These are phyloP conservation scores for Bipolaris oryzae DNA, from an alignment of 2,329 filamentous ascomycete species.

Conservation along the genomic window DNA sequence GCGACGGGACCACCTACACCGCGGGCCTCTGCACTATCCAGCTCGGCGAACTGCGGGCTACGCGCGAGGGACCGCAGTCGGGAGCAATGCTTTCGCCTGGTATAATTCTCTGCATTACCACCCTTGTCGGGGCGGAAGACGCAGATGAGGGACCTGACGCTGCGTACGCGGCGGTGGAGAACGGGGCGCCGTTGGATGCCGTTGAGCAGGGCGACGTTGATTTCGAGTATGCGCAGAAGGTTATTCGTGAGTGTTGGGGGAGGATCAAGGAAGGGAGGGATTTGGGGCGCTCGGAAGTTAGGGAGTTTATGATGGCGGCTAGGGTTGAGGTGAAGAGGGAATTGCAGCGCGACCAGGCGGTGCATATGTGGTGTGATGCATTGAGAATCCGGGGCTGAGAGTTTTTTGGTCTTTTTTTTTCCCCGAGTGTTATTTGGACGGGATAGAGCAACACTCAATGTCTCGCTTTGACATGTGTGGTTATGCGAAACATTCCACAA, in stretches of 20 bases:
- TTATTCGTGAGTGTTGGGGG: slow-evolving; percentile 36
- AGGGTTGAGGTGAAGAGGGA: slow-evolving; percentile 4
- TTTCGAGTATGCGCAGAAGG: slow-evolving; percentile 29
- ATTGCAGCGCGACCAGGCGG: slow-evolving; percentile 27
- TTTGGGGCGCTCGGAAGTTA: slow-evolving; percentile 33
- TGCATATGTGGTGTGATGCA: slow-evolving; percentile 45
- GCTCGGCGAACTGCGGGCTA: slow-evolving; percentile 35
- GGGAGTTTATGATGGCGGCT: slow-evolving; percentile 36
- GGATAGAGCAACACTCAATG: too few species aligned
- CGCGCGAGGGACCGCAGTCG: slow-evolving; percentile 27
- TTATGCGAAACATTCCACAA: too few species aligned
- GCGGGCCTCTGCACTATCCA: slow-evolving; percentile 34
- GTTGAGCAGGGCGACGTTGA: slow-evolving; percentile 20
- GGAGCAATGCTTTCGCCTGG: slow-evolving; percentile 30
- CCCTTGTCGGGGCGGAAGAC: slow-evolving; percentile 14
- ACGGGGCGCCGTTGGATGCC: neutral
- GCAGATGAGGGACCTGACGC: slow-evolving; percentile 8
- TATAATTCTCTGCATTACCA: slow-evolving; percentile 38
- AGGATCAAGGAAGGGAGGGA: slow-evolving; percentile 30
- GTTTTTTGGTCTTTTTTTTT: neutral
- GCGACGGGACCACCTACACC: slow-evolving; percentile 28
- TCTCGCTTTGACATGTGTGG: too few species aligned
- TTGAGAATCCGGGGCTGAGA: slow-evolving; percentile 35
- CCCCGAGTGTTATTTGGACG: too few species aligned
- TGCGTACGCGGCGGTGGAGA: neutral